A percentile compares a stretch with the other conserved stretches of the same genome.
Evolutionary conservation across 768 basidiomycete genomes (phyloP).

Genomic region (Pisolithus marmoratus): DNA sequence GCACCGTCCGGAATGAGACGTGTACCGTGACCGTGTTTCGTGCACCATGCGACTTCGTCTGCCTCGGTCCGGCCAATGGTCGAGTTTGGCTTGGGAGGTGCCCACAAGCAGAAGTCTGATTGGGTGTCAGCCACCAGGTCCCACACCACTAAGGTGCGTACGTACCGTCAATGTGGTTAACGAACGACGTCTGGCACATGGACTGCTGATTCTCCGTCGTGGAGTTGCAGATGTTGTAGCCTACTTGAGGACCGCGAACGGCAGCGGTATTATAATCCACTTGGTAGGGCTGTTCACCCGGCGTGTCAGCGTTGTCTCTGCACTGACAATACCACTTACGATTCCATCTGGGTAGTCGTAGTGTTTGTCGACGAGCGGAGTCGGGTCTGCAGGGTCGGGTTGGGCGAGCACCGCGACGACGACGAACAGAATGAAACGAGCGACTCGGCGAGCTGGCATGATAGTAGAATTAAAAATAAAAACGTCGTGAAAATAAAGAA

Average conservation of each 20-base stretch:
- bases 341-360: slow-evolving; percentile 40
- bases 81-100: slow-evolving; percentile 43
- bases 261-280: slow-evolving; percentile 35
- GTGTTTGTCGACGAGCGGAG: slow-evolving; percentile 41
- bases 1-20: slow-evolving; percentile 68
- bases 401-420: slow-evolving; percentile 29
- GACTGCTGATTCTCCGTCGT: slow-evolving; percentile 58
- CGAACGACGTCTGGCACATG: slow-evolving; percentile 63
- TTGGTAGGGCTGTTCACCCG: slow-evolving; percentile 42
- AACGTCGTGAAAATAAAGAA: too few species aligned
- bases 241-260: slow-evolving; percentile 51
- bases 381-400: slow-evolving; percentile 36
- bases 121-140: slow-evolving; percentile 24
- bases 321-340: slow-evolving; percentile 22
- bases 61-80: slow-evolving; percentile 63
- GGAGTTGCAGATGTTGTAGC: slow-evolving; percentile 65
- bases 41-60: slow-evolving; percentile 72
- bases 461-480: too few species aligned
- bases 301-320: neutral
- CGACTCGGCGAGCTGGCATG: slow-evolving; percentile 11
- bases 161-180: slow-evolving; percentile 51
- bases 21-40: slow-evolving; percentile 63
- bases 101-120: slow-evolving; percentile 70
- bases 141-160: too few species aligned
- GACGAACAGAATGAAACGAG: slow-evolving; percentile 34